Percentiles rank a stretch among this genome's conserved stretches.
phyloP scores from a whole-genome alignment of 257 asterid genomes.

The Solanum appendiculatum region DNA sequence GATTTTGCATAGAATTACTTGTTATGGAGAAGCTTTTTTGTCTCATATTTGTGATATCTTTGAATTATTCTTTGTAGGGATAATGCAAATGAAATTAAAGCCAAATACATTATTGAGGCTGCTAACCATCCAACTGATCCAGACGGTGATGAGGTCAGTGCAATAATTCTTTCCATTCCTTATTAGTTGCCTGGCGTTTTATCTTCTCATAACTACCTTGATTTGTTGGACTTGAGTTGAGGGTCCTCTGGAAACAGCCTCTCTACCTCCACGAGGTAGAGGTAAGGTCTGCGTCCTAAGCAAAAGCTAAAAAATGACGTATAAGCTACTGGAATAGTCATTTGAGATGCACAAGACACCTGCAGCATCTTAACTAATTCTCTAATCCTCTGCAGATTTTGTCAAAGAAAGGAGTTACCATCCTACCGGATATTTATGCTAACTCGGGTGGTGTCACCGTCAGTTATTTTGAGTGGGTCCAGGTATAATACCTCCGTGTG shows the following conservation, averaged over 20 bases:
- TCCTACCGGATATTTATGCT: slow-evolving; percentile 78
- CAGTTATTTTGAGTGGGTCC: slow-evolving; percentile 79
- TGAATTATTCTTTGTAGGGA: slow-evolving; percentile 27
- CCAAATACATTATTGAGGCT: slow-evolving; percentile 41
- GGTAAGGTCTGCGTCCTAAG: neutral
- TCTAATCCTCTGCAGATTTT: slow-evolving; percentile 37
- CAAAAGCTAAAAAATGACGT: neutral
- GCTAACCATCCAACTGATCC: slow-evolving; percentile 77
- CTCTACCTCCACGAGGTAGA: neutral
- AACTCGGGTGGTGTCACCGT: slow-evolving; percentile 41
- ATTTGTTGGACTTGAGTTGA: neutral
- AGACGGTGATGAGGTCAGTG: slow-evolving; percentile 77
- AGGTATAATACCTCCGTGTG: slow-evolving; percentile 25
- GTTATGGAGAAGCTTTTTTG: neutral
- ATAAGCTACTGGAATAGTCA: neutral
- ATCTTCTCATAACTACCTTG: neutral
- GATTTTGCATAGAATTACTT: neutral
- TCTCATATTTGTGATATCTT: neutral
- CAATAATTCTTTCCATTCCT: neutral
- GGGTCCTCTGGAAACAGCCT: neutral
- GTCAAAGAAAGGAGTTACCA: slow-evolving; percentile 60
- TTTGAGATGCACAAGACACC: neutral
- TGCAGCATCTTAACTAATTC: neutral
- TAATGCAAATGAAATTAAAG: slow-evolving; percentile 65
- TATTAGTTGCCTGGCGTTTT: neutral